A percentile compares a stretch with the other conserved stretches of the same genome.
phyloP scores from a whole-genome alignment of 83 land plant species.

The Picea abies region DNA sequence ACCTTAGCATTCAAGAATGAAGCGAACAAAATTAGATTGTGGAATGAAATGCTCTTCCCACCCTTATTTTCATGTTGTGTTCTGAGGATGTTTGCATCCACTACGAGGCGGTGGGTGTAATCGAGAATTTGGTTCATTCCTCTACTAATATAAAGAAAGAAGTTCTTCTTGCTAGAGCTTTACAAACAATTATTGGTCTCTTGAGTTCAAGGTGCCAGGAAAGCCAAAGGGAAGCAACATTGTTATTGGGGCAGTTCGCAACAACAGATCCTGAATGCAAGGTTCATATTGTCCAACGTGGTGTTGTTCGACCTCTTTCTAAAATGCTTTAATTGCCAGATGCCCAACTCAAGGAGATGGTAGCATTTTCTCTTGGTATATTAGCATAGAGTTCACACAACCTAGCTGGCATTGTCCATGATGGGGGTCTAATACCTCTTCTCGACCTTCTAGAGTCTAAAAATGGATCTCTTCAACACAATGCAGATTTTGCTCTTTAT shows the following conservation, averaged over 20 bases:
- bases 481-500: conserved; percentile 98
- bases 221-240: conserved; percentile 97
- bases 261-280: conserved; percentile 98
- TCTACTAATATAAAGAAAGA: conserved; percentile 94
- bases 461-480: conserved; percentile 92
- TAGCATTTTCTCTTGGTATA: conserved; percentile 98
- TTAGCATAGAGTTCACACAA: conserved; percentile 98
- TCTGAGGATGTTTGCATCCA: too few species aligned
- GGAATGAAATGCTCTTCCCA: conserved; percentile 94
- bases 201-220: conserved; percentile 94
- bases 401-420: conserved; percentile 97
- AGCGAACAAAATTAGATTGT: conserved; percentile 97
- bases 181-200: conserved; percentile 95
- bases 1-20: conserved; percentile 99
- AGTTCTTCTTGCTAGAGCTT: conserved; percentile 93
- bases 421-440: conserved; percentile 86
- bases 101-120: conserved; percentile 99
- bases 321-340: conserved; percentile 93
- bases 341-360: conserved; percentile 90
- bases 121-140: conserved; percentile 98
- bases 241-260: conserved; percentile 97
- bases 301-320: conserved; percentile 89
- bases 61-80: conserved; percentile 84
- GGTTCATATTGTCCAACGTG: conserved; percentile 99
- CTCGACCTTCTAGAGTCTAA: conserved; percentile 93